These are phyloP conservation scores for Triticum timopheevii DNA, from an alignment of 176 grass and related monocot genomes.

Conservation along the genomic window DNA sequence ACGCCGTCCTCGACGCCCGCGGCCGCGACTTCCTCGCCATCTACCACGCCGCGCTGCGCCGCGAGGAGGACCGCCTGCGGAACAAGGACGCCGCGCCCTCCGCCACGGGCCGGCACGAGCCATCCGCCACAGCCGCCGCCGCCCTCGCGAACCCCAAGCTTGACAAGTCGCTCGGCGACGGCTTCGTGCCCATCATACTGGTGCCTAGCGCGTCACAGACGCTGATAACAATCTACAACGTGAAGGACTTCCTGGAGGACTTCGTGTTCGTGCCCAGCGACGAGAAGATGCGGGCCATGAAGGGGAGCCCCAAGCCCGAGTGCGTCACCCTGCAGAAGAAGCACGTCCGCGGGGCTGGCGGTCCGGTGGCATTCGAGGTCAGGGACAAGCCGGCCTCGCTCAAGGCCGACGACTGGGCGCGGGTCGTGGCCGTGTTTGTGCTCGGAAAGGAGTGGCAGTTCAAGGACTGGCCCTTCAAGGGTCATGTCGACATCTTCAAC, in stretches of 20 bases:
- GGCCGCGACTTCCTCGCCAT: conserved; percentile 80
- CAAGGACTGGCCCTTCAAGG: conserved; percentile 99
- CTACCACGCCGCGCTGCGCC: conserved; percentile 40
- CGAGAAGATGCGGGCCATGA: conserved; percentile 77
- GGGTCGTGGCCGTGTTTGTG: conserved; percentile 84
- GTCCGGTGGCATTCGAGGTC: conserved; percentile 63
- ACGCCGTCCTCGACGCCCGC: conserved; percentile 70
- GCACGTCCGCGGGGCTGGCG: conserved; percentile 55
- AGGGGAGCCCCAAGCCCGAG: conserved; percentile 69
- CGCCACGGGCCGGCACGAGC: conserved; percentile 41
- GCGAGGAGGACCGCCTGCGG: conserved; percentile 72
- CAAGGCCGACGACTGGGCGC: conserved; percentile 81
- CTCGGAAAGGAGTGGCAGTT: conserved; percentile 99
- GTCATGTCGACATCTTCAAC: conserved; percentile 95
- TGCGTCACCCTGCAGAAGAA: conserved; percentile 96
- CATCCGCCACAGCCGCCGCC: conserved; percentile 2
- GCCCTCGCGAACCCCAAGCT: conserved; percentile 44
- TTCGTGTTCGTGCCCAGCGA: conserved; percentile 81
- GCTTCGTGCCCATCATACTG: conserved; percentile 85
- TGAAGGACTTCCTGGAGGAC: conserved; percentile 89
- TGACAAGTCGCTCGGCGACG: conserved; percentile 53
- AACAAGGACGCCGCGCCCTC: conserved; percentile 61
- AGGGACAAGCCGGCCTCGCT: conserved; percentile 82
- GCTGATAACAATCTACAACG: conserved; percentile 92
- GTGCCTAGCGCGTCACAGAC: conserved; percentile 96